Evolutionary conservation across 2,329 filamentous ascomycete species (phyloP), one percentile per base, ranked within the genome.

Genomic region (Trichocomaceae sp.): DNA sequence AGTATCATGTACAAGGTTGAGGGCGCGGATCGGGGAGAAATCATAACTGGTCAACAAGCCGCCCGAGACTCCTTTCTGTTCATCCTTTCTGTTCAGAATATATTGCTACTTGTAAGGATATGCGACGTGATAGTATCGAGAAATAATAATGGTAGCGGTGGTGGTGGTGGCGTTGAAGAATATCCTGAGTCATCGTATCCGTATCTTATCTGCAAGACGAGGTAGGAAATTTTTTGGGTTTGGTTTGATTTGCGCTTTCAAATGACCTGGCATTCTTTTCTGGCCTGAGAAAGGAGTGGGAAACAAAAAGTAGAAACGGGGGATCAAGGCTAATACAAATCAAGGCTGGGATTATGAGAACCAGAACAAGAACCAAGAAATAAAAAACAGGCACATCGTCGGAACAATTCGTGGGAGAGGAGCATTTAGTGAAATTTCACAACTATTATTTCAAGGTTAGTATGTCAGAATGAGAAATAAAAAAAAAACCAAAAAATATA

Each of bases 361-460:
- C 12, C 26, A 47, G 52, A 23, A 63, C 57, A 59, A 62, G 64
- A 66, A 69, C 63, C 67, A 64, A 66, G 64, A 64, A 67, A 64
- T 61, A 63, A 60, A 59, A 63, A 62, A 62, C 63, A 62, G 64
- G 63, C 59, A 64, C 61, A 63, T 66, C 64, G 60, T 63, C 65
- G 60, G 59, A 62, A 52, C 63, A 65, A 64, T 61, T 62, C 61
- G 62, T 61, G 57, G 53, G 50, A 53, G 58, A 59, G 39, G 59
- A 60, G 19, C 5, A 8, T 66, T 68, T 74, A 73, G 58, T 73
- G 69, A 57, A 54, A 72, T 72, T 47, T 72, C 72, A 79, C 67
- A 62, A 79, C 77, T 69, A 15, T 55, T 13, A 50, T 42, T 13
- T n/a, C 29, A 15, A 8, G 20, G 26, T 52, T 13, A 47, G 45